Base-by-base conservation (phyloP, 2,329 filamentous ascomycete genomes). In the Colletotrichum sp. region DNA sequence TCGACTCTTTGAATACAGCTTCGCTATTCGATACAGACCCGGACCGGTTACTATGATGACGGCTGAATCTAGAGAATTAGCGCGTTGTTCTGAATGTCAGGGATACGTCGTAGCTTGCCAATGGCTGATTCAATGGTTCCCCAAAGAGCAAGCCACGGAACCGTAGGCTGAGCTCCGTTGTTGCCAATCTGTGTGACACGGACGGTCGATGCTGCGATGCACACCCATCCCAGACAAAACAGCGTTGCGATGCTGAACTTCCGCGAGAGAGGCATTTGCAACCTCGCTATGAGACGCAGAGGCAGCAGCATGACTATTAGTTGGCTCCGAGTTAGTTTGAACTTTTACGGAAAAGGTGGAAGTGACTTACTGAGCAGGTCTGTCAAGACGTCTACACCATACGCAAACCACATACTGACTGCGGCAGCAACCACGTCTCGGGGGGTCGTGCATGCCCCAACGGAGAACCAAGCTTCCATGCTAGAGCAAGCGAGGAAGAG, bases 321-420 rank as follows among this genome's bases (percentile, higher is more conserved):
- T 15, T n/a, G 18, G 44, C 18, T 52, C 44, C 6, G 34, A 52
- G 18, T 21, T n/a, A 52, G 16, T 4, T 52, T 52, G 15, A 21
- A 9, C 0, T 52, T 10, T 0, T 52, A 16, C 44, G 18, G 16
- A 18, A 52, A 21, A n/a, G 44, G 57, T 49, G 21, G 52, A 21
- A 12, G 5, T 34, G 15, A 24, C 77, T 34, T 55, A 78, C 77
- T 74, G 5, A 78, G 67, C 9, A 78, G 57, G 65, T 78, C 77
- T 18, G 77, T 78, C 32, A 78, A 52, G n/a, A 76, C 60, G 24
- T 78, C 73, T 12, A 76, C 77, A 15, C 65, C 64, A 39, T 76
- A 78, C 13, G 73, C 73, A 64, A 76, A 78, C 77, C 77, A 78
- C 36, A 76, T 55, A 66, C 73, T 78, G 60, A 78, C 74, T 32